These are phyloP conservation scores for Gastrolobium villosum DNA, from an alignment of 306 rosid species.

Conservation along the genomic window DNA sequence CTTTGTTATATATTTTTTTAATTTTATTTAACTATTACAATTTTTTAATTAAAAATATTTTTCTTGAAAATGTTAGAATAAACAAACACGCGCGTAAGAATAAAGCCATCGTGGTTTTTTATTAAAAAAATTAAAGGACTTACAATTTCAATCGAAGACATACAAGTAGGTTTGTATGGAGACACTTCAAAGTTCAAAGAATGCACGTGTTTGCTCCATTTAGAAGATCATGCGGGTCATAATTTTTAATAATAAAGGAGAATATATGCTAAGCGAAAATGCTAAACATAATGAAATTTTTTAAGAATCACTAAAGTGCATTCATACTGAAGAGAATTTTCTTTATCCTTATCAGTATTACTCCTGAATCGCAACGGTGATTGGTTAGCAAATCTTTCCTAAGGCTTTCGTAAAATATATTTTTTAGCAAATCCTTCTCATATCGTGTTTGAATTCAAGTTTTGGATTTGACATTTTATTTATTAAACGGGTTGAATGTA, in stretches of 20 bases:
- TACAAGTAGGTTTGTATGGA: slow-evolving; percentile 13
- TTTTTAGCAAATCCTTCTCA: background rate
- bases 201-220: slow-evolving; percentile 33
- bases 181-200: slow-evolving; percentile 6
- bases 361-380: background rate
- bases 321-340: background rate
- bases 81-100: background rate
- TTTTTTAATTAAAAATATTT: too few species aligned
- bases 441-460: slow-evolving; percentile 34
- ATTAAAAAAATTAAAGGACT: background rate
- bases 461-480: background rate
- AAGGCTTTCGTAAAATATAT: background rate
- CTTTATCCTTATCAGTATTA: slow-evolving; percentile 5
- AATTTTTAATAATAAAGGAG: slow-evolving; percentile 25
- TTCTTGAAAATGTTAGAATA: too few species aligned
- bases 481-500: background rate
- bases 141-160: slow-evolving; percentile 36
- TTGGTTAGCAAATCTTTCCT: slow-evolving; percentile 14
- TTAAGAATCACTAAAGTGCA: background rate
- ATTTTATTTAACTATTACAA: too few species aligned
- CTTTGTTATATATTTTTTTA: too few species aligned
- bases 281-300: background rate
- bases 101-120: slow-evolving; percentile 29
- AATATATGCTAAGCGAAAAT: slow-evolving; percentile 27
- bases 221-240: background rate